A percentile compares a stretch with the other conserved stretches of the same genome.
These are phyloP conservation scores for Saturnispora besseyi DNA, from an alignment of 805 yeast genomes.

Conservation along the genomic window DNA sequence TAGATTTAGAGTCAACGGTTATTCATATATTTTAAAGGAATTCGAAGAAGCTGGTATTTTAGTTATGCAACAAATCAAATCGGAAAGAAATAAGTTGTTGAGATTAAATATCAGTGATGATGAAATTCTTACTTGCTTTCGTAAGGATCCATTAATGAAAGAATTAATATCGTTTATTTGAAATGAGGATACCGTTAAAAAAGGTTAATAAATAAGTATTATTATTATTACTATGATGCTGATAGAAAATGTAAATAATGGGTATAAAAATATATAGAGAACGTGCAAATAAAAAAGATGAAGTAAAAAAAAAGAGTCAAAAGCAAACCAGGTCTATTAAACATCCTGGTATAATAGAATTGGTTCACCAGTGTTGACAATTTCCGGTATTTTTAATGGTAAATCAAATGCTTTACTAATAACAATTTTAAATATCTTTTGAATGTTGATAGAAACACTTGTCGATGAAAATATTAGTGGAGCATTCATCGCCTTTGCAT, in stretches of 20 bases:
- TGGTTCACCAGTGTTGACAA: conserved; percentile 85
- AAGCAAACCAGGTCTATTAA: background rate
- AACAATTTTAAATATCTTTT: conserved; percentile 85
- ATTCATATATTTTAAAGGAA: conserved; percentile 54
- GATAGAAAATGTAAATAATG: background rate
- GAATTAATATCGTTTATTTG: conserved; percentile 17
- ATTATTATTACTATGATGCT: no score
- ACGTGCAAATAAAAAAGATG: background rate
- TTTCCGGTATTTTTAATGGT: conserved; percentile 74
- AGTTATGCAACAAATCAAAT: conserved; percentile 53
- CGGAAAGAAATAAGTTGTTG: conserved; percentile 59
- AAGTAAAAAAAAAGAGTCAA: background rate
- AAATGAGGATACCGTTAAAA: conserved; percentile 9
- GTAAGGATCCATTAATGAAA: conserved; percentile 41
- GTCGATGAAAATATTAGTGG: conserved; percentile 82
- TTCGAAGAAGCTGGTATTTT: conserved; percentile 73
- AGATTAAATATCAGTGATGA: conserved; percentile 64
- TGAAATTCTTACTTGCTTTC: conserved; percentile 53
- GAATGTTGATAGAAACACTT: conserved; percentile 84
- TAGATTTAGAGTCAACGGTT: conserved; percentile 46
- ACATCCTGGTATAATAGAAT: conserved; percentile 51
- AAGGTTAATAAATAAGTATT: background rate
- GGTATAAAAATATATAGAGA: background rate
- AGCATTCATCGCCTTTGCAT: conserved; percentile 85
- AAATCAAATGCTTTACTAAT: conserved; percentile 86